Conservation (phyloP, 148 eudicot species). For the Talinum fruticosum region DNA sequence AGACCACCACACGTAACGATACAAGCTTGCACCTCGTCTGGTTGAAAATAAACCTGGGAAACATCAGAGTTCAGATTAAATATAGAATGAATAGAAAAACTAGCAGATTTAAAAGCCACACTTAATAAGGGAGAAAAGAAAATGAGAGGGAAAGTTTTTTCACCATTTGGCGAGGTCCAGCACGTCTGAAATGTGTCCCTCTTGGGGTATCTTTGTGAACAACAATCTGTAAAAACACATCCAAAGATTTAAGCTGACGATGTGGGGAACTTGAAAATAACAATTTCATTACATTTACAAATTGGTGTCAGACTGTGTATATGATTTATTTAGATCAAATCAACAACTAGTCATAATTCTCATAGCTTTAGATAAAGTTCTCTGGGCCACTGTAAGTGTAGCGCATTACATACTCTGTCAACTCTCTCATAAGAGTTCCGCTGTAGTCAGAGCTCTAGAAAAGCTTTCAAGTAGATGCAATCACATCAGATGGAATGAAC, state of each 20-base stretch:
- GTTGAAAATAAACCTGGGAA: conserved; percentile 44
- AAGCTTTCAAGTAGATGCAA: too few species aligned
- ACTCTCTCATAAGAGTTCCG: too few species aligned
- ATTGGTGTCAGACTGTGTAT: background rate
- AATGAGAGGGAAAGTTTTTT: background rate
- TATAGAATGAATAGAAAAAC: background rate
- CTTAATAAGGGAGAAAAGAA: background rate
- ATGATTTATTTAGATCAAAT: background rate
- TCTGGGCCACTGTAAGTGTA: too few species aligned
- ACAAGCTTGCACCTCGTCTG: conserved; percentile 52
- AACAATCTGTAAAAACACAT: conserved; percentile 44
- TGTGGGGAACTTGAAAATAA: too few species aligned
- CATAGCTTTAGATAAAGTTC: too few species aligned
- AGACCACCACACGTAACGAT: conserved; percentile 60
- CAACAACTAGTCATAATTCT: too few species aligned
- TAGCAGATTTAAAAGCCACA: background rate
- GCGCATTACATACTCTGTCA: too few species aligned
- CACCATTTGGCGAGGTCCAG: conserved; percentile 84
- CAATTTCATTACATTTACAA: too few species aligned
- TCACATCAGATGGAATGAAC: background rate
- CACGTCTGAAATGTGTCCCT: conserved; percentile 81
- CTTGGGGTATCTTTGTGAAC: conserved; percentile 76
- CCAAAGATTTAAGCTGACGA: background rate
- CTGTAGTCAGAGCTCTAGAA: too few species aligned
- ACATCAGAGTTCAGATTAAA: background rate